A percentile compares a stretch with the other conserved stretches of the same genome.
Evolutionary conservation across 2,329 filamentous ascomycete species (phyloP).

Genomic region (Aaosphaeria pasadenensis): DNA sequence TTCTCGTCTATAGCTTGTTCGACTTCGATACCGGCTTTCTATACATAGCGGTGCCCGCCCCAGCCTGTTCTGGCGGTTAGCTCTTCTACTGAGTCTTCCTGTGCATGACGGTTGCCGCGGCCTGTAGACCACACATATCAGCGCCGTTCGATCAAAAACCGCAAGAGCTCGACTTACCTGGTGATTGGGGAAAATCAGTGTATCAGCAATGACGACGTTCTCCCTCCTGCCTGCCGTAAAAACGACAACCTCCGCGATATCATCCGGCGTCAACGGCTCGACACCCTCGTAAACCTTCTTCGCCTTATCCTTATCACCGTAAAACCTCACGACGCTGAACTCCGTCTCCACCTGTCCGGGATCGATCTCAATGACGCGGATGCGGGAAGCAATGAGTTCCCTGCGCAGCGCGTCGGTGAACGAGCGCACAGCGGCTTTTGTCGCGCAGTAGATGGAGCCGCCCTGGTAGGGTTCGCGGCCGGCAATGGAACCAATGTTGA

Average conservation of each 20-base stretch:
- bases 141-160: not conserved
- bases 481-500: slow-evolving; percentile 93
- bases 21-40: slow-evolving; percentile 6
- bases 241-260: slow-evolving; percentile 87
- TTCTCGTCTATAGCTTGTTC: slow-evolving; percentile 1
- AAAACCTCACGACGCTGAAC: slow-evolving; percentile 84
- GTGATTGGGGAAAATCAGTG: slow-evolving; percentile 82
- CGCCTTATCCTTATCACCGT: slow-evolving; percentile 84
- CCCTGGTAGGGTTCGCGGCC: slow-evolving; percentile 82
- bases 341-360: slow-evolving; percentile 94
- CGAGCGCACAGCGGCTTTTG: slow-evolving; percentile 81
- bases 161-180: slow-evolving; percentile 60
- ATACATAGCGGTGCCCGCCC: slow-evolving; percentile 13
- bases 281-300: slow-evolving; percentile 76
- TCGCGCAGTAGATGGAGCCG: slow-evolving; percentile 89
- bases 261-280: slow-evolving; percentile 79
- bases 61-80: slow-evolving; percentile 6
- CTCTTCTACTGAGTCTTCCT: slow-evolving; percentile 22
- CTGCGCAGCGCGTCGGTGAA: slow-evolving; percentile 81
- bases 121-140: slow-evolving; percentile 12
- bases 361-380: slow-evolving; percentile 84
- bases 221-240: slow-evolving; percentile 80
- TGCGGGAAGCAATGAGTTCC: slow-evolving; percentile 76
- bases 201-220: slow-evolving; percentile 88
- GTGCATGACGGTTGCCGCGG: slow-evolving; percentile 37